Evolutionary conservation across 768 basidiomycete genomes (phyloP).

Genomic region (Pulveroboletus sp.): DNA sequence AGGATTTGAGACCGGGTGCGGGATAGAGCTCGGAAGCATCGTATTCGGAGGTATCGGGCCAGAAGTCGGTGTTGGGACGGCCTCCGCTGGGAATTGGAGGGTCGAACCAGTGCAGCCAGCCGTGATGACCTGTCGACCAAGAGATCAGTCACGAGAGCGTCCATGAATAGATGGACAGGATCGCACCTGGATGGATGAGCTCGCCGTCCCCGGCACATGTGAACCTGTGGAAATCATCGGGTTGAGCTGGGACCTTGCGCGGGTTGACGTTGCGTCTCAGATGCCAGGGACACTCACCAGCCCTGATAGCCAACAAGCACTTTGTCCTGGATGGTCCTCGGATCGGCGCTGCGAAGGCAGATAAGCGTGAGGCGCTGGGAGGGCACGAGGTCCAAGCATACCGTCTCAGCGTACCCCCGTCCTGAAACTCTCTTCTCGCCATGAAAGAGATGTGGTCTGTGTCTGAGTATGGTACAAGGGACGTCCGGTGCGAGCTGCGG

Average conservation of each 20-base stretch:
- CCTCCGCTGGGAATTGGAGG: constrained; percentile 66
- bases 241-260: no score
- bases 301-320: constrained; percentile 85
- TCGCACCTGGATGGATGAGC: constrained; percentile 55
- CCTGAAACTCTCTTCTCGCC: background rate
- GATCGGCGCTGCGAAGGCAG: constrained; percentile 46
- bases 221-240: constrained; percentile 44
- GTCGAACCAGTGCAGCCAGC: constrained; percentile 85
- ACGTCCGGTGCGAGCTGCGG: background rate
- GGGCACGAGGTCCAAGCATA: background rate
- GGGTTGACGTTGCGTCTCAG: background rate
- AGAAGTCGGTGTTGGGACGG: constrained; percentile 67
- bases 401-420: background rate
- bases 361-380: background rate
- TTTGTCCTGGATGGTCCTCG: constrained; percentile 78
- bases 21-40: constrained; percentile 64
- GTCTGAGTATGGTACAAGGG: no score
- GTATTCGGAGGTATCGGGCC: constrained; percentile 75
- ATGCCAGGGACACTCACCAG: constrained; percentile 45
- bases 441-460: background rate
- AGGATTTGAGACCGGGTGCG: constrained; percentile 58
- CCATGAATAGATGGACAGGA: background rate
- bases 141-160: background rate
- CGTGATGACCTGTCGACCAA: constrained; percentile 55
- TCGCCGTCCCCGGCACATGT: constrained; percentile 66